Conservation (phyloP, 176 grass and related monocot species). For the Juncus effusus region DNA sequence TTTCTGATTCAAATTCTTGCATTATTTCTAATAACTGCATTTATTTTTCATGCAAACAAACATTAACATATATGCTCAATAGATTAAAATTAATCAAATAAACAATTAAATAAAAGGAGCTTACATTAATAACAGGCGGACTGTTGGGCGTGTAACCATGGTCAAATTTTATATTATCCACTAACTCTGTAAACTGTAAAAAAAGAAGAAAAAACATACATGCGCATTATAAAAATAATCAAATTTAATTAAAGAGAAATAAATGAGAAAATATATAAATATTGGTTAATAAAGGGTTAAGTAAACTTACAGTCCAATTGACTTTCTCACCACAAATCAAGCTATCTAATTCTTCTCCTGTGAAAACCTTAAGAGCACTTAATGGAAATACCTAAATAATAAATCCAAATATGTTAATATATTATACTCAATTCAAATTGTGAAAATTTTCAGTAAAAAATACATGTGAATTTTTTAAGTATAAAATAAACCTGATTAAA, state of each 20-base stretch:
- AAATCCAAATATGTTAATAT: conserved; percentile 3
- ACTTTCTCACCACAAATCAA: conserved; percentile 85
- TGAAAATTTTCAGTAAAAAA: background rate
- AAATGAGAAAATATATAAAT: conserved; percentile 29
- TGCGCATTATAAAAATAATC: conserved; percentile 14
- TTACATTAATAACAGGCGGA: conserved; percentile 70
- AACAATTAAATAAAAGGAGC: conserved; percentile 20
- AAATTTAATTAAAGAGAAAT: conserved; percentile 23
- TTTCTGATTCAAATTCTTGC: conserved; percentile 60
- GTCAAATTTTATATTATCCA: conserved; percentile 96
- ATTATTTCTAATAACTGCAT: conserved; percentile 86
- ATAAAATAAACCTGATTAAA: conserved; percentile 70
- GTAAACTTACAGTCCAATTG: conserved; percentile 71
- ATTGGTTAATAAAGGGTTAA: background rate
- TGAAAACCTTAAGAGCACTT: conserved; percentile 61
- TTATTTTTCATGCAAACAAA: conserved; percentile 32
- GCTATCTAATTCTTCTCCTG: conserved; percentile 73
- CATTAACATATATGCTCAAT: conserved; percentile 6
- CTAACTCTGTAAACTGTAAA: conserved; percentile 70
- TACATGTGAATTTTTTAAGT: background rate
- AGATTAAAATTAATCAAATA: too few relatives aligned
- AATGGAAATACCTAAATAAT: conserved; percentile 73
- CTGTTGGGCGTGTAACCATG: conserved; percentile 89
- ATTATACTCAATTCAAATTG: conserved; percentile 24
- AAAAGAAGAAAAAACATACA: conserved; percentile 36